Evolutionary conservation across 176 grass and related monocot species (phyloP).

Genomic region (Tuctoria greenei): DNA sequence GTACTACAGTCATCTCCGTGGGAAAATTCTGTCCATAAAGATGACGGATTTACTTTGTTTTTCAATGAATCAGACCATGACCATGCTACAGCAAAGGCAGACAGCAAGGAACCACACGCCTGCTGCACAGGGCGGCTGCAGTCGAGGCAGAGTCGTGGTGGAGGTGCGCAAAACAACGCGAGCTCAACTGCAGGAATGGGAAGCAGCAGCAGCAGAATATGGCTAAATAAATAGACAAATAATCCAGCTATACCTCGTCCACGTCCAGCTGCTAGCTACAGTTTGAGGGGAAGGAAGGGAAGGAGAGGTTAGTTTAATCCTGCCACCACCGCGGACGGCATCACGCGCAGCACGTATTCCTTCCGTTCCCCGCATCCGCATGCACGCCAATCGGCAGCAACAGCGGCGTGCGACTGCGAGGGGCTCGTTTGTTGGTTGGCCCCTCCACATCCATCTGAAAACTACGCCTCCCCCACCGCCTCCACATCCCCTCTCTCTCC

Average conservation of each 20-base stretch:
- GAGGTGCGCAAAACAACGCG: conserved; percentile 1
- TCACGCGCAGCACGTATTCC: not conserved
- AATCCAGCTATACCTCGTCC: not conserved
- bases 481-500: not conserved
- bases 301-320: not conserved
- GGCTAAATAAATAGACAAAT: not conserved
- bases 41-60: not conserved
- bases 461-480: conserved; percentile 29
- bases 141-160: conserved; percentile 2
- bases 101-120: too few relatives aligned
- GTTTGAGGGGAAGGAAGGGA: not conserved
- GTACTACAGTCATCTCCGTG: not conserved
- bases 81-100: not conserved
- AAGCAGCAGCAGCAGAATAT: not conserved
- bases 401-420: not conserved
- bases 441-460: conserved; percentile 62
- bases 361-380: conserved; percentile 41
- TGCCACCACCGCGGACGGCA: too few relatives aligned
- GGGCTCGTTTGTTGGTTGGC: conserved; percentile 21
- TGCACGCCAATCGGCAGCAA: conserved; percentile 26
- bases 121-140: not conserved
- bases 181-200: too few relatives aligned
- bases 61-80: not conserved
- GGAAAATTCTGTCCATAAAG: not conserved
- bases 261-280: not conserved